phyloP scores from a whole-genome alignment of 257 asterid genomes.

The Przewalskia tangutica region DNA sequence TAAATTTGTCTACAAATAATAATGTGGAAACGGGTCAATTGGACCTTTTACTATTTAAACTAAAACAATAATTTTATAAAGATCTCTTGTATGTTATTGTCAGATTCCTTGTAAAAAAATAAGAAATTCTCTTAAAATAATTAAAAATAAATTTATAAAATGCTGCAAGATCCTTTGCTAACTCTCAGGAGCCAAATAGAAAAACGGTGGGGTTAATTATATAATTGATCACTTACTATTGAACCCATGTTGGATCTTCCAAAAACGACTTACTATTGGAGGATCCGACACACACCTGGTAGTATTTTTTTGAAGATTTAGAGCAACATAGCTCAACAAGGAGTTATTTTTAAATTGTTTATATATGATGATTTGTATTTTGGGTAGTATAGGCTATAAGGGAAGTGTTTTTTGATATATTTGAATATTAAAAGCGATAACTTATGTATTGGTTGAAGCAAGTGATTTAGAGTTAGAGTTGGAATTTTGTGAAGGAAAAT shows the following conservation, averaged over 20 bases:
- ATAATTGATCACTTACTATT: too few relatives aligned
- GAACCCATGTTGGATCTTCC: neutral
- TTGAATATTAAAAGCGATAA: neutral
- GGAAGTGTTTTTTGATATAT: neutral
- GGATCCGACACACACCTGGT: neutral
- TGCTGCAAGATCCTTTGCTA: too few relatives aligned
- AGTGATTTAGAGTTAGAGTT: neutral
- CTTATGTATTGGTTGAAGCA: neutral
- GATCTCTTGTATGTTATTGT: too few relatives aligned
- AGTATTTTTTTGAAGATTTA: neutral
- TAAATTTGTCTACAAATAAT: too few relatives aligned
- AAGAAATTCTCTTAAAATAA: too few relatives aligned
- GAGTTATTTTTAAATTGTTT: neutral
- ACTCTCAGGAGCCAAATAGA: neutral
- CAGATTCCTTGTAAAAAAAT: too few relatives aligned
- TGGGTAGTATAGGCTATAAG: neutral
- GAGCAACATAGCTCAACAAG: neutral
- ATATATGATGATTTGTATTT: neutral
- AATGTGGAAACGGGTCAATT: too few relatives aligned
- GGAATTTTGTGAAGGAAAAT: neutral
- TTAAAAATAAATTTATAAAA: too few relatives aligned
- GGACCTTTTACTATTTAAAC: too few relatives aligned
- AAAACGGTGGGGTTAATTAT: too few relatives aligned
- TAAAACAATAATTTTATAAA: too few relatives aligned
- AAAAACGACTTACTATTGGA: neutral